These are phyloP conservation scores for Aspergillus ochraceoroseus DNA, from an alignment of 2,329 filamentous ascomycete genomes.

Conservation along the genomic window DNA sequence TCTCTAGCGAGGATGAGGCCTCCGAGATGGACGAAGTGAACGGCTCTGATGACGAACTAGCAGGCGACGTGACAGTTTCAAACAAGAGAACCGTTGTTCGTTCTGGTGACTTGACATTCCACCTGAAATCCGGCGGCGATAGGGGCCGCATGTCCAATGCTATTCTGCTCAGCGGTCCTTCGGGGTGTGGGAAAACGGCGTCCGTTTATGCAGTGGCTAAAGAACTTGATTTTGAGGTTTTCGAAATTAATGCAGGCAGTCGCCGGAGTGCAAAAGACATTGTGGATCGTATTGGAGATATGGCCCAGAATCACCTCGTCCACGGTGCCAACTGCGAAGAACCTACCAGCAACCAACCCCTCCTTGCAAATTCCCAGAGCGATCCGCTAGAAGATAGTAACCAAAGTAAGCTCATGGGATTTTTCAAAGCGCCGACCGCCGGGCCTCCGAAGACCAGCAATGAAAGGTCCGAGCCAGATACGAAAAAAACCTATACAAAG, in stretches of 20 bases:
- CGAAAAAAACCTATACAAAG: slow-evolving; percentile 34
- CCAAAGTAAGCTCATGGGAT: slow-evolving; percentile 73
- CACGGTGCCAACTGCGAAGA: slow-evolving; percentile 45
- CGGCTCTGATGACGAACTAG: slow-evolving; percentile 52
- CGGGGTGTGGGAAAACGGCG: slow-evolving; percentile 89
- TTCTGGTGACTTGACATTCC: slow-evolving; percentile 35
- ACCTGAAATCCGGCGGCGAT: slow-evolving; percentile 36
- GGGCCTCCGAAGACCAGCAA: slow-evolving; percentile 22
- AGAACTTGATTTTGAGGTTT: slow-evolving; percentile 87
- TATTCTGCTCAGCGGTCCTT: slow-evolving; percentile 81
- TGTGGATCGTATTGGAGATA: slow-evolving; percentile 86
- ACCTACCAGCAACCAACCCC: slow-evolving; percentile 14
- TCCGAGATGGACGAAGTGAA: slow-evolving; percentile 65
- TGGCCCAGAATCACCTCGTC: slow-evolving; percentile 93
- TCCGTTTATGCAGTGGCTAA: slow-evolving; percentile 86
- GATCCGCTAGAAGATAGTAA: slow-evolving; percentile 62
- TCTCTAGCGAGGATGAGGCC: slow-evolving; percentile 71
- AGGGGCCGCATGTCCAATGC: slow-evolving; percentile 61
- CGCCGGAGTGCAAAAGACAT: slow-evolving; percentile 85
- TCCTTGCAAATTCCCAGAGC: slow-evolving; percentile 45
- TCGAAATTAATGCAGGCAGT: slow-evolving; percentile 84
- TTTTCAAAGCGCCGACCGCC: slow-evolving; percentile 61
- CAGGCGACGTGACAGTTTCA: slow-evolving; percentile 37
- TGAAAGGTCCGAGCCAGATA: slow-evolving; percentile 21
- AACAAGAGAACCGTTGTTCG: slow-evolving; percentile 41